Conservation (phyloP, 2,329 filamentous ascomycete genomes). For the Penicillium hesseltinei region DNA sequence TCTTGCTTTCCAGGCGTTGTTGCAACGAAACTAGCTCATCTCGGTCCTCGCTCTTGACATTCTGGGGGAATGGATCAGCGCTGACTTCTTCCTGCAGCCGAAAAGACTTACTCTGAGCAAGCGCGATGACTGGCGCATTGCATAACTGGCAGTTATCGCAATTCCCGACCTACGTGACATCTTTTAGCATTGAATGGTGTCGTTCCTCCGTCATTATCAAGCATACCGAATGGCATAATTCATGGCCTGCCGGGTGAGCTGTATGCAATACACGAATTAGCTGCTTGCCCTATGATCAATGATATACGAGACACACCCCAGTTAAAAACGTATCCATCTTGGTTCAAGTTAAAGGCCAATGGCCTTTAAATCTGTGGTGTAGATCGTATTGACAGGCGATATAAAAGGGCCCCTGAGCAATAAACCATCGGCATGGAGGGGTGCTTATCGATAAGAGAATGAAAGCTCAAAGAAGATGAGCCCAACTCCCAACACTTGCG, state of each 20-base stretch:
- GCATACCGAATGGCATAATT: constrained; percentile 77
- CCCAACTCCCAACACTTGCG: neutral
- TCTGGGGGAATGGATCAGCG: constrained; percentile 38
- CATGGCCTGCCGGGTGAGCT: constrained; percentile 75
- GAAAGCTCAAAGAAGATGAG: constrained; percentile 4
- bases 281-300: constrained; percentile 12
- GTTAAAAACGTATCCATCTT: constrained; percentile 70
- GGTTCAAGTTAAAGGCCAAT: constrained; percentile 11
- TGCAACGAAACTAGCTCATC: constrained; percentile 73
- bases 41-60: constrained; percentile 68
- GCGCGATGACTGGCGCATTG: constrained; percentile 76
- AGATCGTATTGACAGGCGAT: constrained; percentile 6
- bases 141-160: constrained; percentile 78
- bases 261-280: constrained; percentile 19
- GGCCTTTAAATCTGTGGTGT: neutral
- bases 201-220: neutral
- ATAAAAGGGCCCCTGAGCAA: constrained; percentile 1
- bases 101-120: constrained; percentile 61
- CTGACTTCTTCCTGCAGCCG: neutral
- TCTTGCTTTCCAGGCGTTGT: constrained; percentile 76
- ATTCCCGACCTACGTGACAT: constrained; percentile 63
- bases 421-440: neutral
- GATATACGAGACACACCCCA: constrained; percentile 47
- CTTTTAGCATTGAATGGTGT: constrained; percentile 7
- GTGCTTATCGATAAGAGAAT: constrained; percentile 14